These are phyloP conservation scores for Phaeosphaeriaceae sp. DNA, from an alignment of 2,329 filamentous ascomycete species.

Conservation along the genomic window DNA sequence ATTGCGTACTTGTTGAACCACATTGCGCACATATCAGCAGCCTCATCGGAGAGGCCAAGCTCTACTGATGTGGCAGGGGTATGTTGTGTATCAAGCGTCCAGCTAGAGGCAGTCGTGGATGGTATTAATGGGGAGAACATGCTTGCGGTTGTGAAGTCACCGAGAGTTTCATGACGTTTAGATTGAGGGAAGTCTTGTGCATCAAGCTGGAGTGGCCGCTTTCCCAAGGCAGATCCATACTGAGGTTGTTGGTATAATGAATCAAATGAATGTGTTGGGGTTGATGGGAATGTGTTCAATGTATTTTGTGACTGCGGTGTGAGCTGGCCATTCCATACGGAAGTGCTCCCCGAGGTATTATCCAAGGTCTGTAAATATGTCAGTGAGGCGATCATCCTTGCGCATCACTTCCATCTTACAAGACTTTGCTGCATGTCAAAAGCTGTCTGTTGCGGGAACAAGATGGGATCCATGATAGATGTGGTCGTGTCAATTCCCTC, in stretches of 20 bases:
- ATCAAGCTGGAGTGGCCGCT: constrained; percentile 41
- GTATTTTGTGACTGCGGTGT: constrained; percentile 25
- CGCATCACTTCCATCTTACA: constrained; percentile 22
- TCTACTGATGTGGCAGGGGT: constrained; percentile 27
- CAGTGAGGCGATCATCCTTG: constrained; percentile 5
- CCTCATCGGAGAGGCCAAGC: constrained; percentile 43
- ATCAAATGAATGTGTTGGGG: constrained; percentile 36
- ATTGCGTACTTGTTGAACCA: constrained; percentile 49
- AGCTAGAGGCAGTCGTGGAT: constrained; percentile 29
- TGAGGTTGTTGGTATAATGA: constrained; percentile 26
- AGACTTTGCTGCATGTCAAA: constrained; percentile 37
- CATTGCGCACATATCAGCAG: constrained; percentile 45
- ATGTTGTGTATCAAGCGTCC: constrained; percentile 29
- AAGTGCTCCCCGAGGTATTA: constrained; percentile 38
- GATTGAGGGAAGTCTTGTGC: constrained; percentile 39
- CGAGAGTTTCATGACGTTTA: constrained; percentile 38
- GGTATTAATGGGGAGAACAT: constrained; percentile 31
- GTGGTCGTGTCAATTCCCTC: constrained; percentile 43
- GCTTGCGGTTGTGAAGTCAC: constrained; percentile 20
- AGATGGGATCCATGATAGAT: constrained; percentile 24
- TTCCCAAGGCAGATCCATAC: constrained; percentile 26
- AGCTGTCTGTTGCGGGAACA: constrained; percentile 30
- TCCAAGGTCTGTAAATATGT: constrained; percentile 32
- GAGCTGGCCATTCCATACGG: constrained; percentile 35
- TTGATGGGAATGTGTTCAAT: constrained; percentile 31